A percentile compares a stretch with the other conserved stretches of the same genome.
Conservation (phyloP, 192 early-diverging fungal genomes). For the Piromyces sp. region DNA sequence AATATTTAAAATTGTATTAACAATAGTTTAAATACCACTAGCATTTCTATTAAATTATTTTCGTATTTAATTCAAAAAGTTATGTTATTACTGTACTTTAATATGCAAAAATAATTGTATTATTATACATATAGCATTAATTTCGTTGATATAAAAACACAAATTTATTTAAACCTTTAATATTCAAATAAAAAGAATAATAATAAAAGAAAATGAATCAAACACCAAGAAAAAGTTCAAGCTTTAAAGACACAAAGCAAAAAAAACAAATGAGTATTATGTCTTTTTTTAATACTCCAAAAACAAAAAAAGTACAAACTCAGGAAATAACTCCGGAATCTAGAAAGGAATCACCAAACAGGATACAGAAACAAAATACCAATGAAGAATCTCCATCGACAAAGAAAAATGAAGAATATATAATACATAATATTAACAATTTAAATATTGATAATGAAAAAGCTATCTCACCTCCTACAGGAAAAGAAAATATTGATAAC, state of each 20-base stretch:
- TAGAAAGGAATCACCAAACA: background rate
- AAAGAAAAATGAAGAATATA: background rate
- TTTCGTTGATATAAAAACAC: too few species aligned
- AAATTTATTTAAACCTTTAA: too few species aligned
- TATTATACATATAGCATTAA: too few species aligned
- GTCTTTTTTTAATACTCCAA: background rate
- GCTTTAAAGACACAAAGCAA: background rate
- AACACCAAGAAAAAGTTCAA: too few species aligned
- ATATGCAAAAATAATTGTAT: too few species aligned
- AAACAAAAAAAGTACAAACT: background rate
- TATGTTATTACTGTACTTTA: too few species aligned
- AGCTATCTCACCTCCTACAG: background rate
- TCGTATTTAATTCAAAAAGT: too few species aligned
- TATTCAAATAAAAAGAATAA: too few species aligned
- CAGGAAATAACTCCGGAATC: background rate
- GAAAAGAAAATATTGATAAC: background rate
- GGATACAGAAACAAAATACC: background rate
- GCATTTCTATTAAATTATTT: too few species aligned
- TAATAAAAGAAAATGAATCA: too few species aligned
- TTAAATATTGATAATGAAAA: background rate
- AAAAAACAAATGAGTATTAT: background rate
- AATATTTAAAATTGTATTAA: too few species aligned
- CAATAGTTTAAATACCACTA: too few species aligned
- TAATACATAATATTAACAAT: background rate
- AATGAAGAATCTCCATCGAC: background rate